Conservation (phyloP, 345 rosid genomes). For the Aegle marmelos region DNA sequence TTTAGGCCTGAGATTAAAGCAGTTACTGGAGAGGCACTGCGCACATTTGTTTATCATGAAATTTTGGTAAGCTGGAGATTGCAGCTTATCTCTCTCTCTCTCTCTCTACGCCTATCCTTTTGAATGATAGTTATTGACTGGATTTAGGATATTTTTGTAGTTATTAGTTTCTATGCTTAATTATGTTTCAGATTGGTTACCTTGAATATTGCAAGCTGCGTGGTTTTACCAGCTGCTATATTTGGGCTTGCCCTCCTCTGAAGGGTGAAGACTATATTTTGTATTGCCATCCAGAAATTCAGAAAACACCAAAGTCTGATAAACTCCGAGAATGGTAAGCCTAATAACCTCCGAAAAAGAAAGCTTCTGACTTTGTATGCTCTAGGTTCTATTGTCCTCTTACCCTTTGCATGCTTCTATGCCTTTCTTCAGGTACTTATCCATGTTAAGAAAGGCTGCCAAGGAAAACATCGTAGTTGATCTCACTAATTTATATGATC, state of each 20-base stretch:
- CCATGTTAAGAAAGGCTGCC: constrained; percentile 85
- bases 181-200: constrained; percentile 80
- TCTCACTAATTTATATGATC: constrained; percentile 83
- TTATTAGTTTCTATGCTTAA: constrained; percentile 4
- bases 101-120: background rate
- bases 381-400: constrained; percentile 14
- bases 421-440: constrained; percentile 62
- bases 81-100: background rate
- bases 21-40: constrained; percentile 94
- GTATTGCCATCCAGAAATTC: constrained; percentile 99
- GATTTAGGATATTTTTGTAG: constrained; percentile 5
- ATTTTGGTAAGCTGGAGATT: constrained; percentile 58
- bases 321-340: constrained; percentile 96
- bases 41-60: constrained; percentile 97
- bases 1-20: constrained; percentile 92
- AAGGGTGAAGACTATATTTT: constrained; percentile 99
- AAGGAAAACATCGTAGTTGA: constrained; percentile 84
- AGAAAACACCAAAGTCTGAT: constrained; percentile 99
- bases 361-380: background rate
- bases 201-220: constrained; percentile 97
- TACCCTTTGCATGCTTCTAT: constrained; percentile 15
- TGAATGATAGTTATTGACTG: background rate
- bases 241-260: constrained; percentile 99
- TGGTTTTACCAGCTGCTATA: constrained; percentile 98
- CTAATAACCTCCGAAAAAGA: constrained; percentile 9